Evolutionary conservation across 2,329 filamentous ascomycete genomes (phyloP).

Genomic region (Domatiomyces globalis): DNA sequence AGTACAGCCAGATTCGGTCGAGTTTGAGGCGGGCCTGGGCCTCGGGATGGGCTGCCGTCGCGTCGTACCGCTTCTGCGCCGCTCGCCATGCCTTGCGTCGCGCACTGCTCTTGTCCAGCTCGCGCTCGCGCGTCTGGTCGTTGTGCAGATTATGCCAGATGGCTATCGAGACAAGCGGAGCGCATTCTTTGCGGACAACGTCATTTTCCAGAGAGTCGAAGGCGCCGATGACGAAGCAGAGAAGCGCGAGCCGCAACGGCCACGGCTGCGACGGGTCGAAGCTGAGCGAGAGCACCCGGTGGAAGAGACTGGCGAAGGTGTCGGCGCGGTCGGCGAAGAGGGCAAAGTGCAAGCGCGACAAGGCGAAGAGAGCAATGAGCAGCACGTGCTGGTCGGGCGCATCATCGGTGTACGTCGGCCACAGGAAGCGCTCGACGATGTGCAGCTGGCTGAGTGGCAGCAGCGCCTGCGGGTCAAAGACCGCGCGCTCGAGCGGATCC

Average conservation of each 20-base stretch:
- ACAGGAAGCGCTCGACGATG: constrained; percentile 83
- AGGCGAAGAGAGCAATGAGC: constrained; percentile 70
- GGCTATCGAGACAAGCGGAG: constrained; percentile 81
- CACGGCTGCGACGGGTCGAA: constrained; percentile 55
- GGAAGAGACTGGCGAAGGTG: constrained; percentile 81
- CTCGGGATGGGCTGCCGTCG: constrained; percentile 52
- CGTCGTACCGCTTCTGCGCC: constrained; percentile 70
- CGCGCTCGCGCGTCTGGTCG: constrained; percentile 57
- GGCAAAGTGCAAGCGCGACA: constrained; percentile 76
- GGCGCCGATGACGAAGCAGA: constrained; percentile 77
- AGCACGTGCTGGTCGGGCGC: constrained; percentile 86
- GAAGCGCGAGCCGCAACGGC: constrained; percentile 61
- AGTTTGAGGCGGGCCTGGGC: constrained; percentile 71
- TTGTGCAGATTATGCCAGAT: constrained; percentile 89
- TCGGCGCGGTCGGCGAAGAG: constrained; percentile 62
- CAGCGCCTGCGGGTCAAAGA: constrained; percentile 63
- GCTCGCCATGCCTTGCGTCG: constrained; percentile 85
- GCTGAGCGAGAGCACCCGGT: constrained; percentile 74
- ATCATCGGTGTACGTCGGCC: constrained; percentile 81
- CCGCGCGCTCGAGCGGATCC: constrained; percentile 70
- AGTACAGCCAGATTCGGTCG: constrained; percentile 86
- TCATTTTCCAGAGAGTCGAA: constrained; percentile 87
- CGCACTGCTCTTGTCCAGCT: constrained; percentile 58
- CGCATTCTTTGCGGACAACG: constrained; percentile 89
- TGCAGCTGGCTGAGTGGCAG: constrained; percentile 80